Base-by-base conservation (phyloP, 768 basidiomycete genomes). In the Pulveroboletus sp. region DNA sequence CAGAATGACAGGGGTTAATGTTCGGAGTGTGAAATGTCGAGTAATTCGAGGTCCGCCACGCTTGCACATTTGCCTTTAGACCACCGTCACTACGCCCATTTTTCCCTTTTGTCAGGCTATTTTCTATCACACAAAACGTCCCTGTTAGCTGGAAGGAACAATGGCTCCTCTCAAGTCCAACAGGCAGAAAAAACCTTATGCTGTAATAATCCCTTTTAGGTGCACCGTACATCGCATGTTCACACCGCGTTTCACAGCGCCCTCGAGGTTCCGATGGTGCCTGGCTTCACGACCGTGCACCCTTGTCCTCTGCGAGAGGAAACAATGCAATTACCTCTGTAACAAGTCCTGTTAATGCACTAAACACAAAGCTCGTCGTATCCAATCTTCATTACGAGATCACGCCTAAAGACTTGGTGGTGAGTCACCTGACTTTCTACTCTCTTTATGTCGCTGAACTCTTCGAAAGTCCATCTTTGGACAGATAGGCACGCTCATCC, bases 321-420 rank as follows among this genome's bases (percentile, higher is more conserved):
- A 68, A 64, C 58, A 55, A 57, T 33, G 50, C 52, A 18, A 63
- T 60, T 50, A 38, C 60, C 21, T 48, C 57, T 27, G 50, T 60
- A 17, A 56, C 64, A 17, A 49, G 48, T 10, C 17, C 58, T 3
- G 64, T 73, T 24, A 51, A 39, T 28, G 59, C 71, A 12, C 60
- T 71, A 3, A 77, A 74, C 56, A 69, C 78, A 47, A 82, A 82
- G 64, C 80, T 94, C 56, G 66, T 88, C 55, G 86, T 95, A 57
- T 82, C 88, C 61, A 92, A 92, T 67, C 61, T 96, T 57, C 93
- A 96, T 72, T 96, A 95, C 58, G 93, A 95, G 61, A 81, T 96
- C 38, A 88, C 85, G 48, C 80, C 87, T 62, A 85, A 86, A 75
- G 93, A 95, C 72, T 76, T 95, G 43, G 85, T 77, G 71, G 93